These are phyloP conservation scores for Diutina neorugosa DNA, from an alignment of 1,139 yeast species.

Conservation along the genomic window DNA sequence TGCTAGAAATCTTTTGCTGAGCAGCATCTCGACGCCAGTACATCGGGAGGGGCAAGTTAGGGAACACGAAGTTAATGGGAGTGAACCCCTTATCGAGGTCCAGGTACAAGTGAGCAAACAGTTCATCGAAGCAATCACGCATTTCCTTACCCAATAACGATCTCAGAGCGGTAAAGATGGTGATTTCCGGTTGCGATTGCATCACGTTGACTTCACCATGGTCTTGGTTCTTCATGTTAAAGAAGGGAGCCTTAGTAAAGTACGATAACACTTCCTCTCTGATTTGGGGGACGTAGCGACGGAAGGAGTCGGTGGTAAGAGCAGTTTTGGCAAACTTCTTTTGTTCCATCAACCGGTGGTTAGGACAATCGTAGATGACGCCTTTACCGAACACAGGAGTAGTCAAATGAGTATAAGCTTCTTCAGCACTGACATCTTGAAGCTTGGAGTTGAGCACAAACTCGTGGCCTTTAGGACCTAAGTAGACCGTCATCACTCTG, in stretches of 20 bases:
- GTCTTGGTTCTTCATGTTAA: constrained; percentile 23
- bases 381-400: constrained; percentile 98
- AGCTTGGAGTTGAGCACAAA: constrained; percentile 86
- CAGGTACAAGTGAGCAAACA: constrained; percentile 75
- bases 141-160: constrained; percentile 84
- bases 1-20: constrained; percentile 63
- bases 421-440: constrained; percentile 90
- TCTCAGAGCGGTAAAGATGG: constrained; percentile 92
- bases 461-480: constrained; percentile 97
- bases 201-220: constrained; percentile 59
- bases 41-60: constrained; percentile 80
- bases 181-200: constrained; percentile 86
- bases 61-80: constrained; percentile 91
- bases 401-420: constrained; percentile 86
- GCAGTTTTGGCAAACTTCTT: constrained; percentile 93
- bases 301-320: constrained; percentile 75
- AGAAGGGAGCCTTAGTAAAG: constrained; percentile 32
- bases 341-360: constrained; percentile 90
- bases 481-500: constrained; percentile 84
- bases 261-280: constrained; percentile 64
- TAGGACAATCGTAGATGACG: constrained; percentile 94
- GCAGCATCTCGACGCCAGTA: constrained; percentile 82
- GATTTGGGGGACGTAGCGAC: constrained; percentile 77
- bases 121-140: constrained; percentile 70
- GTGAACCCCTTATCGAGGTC: constrained; percentile 96